These are phyloP conservation scores for Kwoniella sp. DNA, from an alignment of 768 basidiomycete species.

Conservation along the genomic window DNA sequence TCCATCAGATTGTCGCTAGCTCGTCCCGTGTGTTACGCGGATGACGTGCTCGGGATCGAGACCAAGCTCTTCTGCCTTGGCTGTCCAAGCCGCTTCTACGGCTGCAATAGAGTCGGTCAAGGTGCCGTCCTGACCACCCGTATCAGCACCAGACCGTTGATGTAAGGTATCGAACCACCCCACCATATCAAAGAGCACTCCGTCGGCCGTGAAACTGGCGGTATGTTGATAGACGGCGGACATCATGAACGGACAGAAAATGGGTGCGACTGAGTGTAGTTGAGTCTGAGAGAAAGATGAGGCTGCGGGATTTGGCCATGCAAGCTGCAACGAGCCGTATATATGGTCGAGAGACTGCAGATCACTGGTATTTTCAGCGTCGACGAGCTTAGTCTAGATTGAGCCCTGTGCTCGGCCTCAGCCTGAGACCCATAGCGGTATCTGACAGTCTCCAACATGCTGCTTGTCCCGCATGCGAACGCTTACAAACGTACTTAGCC, in stretches of 20 bases:
- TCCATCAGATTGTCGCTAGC: constrained; percentile 67
- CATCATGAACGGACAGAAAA: constrained; percentile 1
- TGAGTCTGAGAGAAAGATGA: not conserved
- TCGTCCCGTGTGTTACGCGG: constrained; percentile 72
- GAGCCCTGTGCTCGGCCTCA: too few species aligned
- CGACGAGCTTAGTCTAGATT: too few species aligned
- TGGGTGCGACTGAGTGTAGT: not conserved
- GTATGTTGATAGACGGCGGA: constrained; percentile 7
- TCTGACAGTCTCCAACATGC: too few species aligned
- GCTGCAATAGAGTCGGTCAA: constrained; percentile 69
- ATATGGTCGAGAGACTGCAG: too few species aligned
- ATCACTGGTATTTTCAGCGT: too few species aligned
- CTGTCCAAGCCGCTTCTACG: constrained; percentile 71
- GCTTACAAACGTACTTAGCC: too few species aligned
- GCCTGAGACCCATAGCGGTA: too few species aligned
- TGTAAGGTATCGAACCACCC: too few species aligned
- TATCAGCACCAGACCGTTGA: not conserved
- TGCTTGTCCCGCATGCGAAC: too few species aligned
- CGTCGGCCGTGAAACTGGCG: constrained; percentile 33
- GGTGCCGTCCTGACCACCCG: constrained; percentile 51
- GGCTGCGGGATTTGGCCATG: too few species aligned
- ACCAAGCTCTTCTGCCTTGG: constrained; percentile 66
- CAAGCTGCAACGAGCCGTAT: too few species aligned
- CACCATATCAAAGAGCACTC: constrained; percentile 43
- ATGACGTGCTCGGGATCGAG: constrained; percentile 65